phyloP scores from a whole-genome alignment of 83 land plant species.

The Diphasiastrum complanatum region DNA sequence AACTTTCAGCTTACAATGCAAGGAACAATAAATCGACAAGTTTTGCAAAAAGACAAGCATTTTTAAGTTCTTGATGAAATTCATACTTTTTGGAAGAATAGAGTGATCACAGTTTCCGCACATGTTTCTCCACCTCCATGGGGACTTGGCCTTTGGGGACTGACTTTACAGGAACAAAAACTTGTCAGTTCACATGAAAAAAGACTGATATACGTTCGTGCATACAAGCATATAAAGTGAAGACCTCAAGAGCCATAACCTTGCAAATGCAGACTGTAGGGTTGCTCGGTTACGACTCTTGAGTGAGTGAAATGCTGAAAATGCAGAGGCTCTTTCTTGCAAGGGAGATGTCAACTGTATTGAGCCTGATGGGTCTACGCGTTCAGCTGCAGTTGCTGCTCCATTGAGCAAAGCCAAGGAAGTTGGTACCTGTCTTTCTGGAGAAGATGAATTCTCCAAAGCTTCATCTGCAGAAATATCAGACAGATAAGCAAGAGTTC shows the following conservation, averaged over 20 bases:
- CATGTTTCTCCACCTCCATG: constrained; percentile 86
- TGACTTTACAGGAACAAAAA: constrained; percentile 23
- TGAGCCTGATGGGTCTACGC: too few relatives aligned
- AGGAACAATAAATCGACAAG: background rate
- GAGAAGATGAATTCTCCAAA: background rate
- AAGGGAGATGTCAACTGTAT: constrained; percentile 65
- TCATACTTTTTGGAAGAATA: constrained; percentile 80
- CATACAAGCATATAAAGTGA: too few relatives aligned
- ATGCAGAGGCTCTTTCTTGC: constrained; percentile 63
- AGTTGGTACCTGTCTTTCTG: background rate
- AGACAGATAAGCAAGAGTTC: background rate
- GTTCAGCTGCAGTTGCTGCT: too few relatives aligned
- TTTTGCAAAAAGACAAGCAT: background rate
- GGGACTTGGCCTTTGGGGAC: constrained; percentile 76
- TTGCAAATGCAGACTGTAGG: constrained; percentile 64
- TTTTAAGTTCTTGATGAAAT: background rate
- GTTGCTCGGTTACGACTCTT: constrained; percentile 49
- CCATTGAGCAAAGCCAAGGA: too few relatives aligned
- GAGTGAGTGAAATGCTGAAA: constrained; percentile 39
- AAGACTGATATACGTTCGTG: too few relatives aligned
- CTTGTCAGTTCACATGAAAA: too few relatives aligned
- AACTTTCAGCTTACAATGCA: background rate
- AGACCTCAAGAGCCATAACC: constrained; percentile 33
- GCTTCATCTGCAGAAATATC: constrained; percentile 1
- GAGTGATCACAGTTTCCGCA: constrained; percentile 77